Conservation (phyloP, 805 yeast genomes). For the Metschnikowia amazonensis region DNA sequence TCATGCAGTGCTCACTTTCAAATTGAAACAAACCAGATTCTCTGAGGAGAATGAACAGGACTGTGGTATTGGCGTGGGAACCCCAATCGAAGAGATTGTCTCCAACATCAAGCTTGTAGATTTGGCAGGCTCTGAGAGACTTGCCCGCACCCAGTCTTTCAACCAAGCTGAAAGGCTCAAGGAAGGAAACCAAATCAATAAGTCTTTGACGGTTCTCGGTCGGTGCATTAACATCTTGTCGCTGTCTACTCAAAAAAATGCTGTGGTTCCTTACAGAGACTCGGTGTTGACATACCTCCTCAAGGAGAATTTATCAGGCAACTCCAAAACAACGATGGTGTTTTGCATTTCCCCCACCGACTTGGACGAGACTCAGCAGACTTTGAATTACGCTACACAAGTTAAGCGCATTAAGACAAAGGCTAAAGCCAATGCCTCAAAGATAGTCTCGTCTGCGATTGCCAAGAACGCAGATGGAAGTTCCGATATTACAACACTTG, state of each 20-base stretch:
- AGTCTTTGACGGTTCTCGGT: constrained; percentile 74
- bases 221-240: constrained; percentile 52
- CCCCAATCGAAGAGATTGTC: constrained; percentile 44
- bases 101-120: constrained; percentile 71
- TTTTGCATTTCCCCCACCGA: constrained; percentile 82
- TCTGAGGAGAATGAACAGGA: constrained; percentile 12
- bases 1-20: constrained; percentile 71
- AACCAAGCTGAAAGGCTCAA: constrained; percentile 52
- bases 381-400: constrained; percentile 72
- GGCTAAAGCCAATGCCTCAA: constrained; percentile 45
- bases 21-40: constrained; percentile 54
- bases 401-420: constrained; percentile 65
- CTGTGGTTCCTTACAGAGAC: constrained; percentile 67
- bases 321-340: constrained; percentile 83
- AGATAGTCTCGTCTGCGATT: constrained; percentile 26
- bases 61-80: constrained; percentile 24
- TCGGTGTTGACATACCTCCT: constrained; percentile 71
- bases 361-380: constrained; percentile 72
- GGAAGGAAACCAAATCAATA: constrained; percentile 77
- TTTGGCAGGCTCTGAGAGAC: constrained; percentile 79
- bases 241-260: constrained; percentile 35
- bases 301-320: constrained; percentile 76
- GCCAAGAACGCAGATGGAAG: constrained; percentile 31
- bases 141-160: constrained; percentile 56
- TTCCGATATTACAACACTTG: constrained; percentile 26